Evolutionary conservation across 2,329 filamentous ascomycete genomes (phyloP), one percentile per base, ranked within the genome.

Genomic region (Diaporthe capsici): DNA sequence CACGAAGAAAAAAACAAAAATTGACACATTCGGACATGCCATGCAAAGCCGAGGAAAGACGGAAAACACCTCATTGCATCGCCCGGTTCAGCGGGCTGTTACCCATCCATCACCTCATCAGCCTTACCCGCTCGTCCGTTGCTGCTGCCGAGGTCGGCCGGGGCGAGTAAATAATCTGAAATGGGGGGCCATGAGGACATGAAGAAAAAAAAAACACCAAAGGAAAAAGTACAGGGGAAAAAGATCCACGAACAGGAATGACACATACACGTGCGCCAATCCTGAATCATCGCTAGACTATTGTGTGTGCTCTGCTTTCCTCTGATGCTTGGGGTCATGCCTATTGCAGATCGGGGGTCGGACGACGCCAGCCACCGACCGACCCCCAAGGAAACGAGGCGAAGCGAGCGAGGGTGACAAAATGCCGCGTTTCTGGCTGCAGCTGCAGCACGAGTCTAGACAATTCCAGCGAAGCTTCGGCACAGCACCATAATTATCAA

Each of bases 131-230:
- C 63, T 75, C 75, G 73, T 53, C 70, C 73, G 73, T 58, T 61
- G 75, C 57, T 61, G n/a, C 44, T 76, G 75, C 75, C 75, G 75
- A 76, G 73, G 75, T 75, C 75, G 75, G 75, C 73, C 49, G 68
- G 57, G n/a, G 55, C 13, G 44, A 68, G 63, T 31, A 68, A 67
- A 37, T 51, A 67, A 34, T 31, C 17, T 49, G 44, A 17, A 34
- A 44, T n/a, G 22, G 28, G 63, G 28, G 44, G 5, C 17, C 34
- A 63, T 25, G n/a, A 49, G n/a, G 34, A 47, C 17, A 8, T 13
- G 5, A 68, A 17, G n/a, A 20, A 31, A 28, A 28, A 44, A 67
- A 25, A 39, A 37, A 12, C 4, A 13, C 1, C 8, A 44, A 6
- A 47, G 28, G 2, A 42, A 39, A 31, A 31, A 17, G 39, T 28